phyloP scores from a whole-genome alignment of 1,284 basidiomycete species.

The Tylopilus sp. region DNA sequence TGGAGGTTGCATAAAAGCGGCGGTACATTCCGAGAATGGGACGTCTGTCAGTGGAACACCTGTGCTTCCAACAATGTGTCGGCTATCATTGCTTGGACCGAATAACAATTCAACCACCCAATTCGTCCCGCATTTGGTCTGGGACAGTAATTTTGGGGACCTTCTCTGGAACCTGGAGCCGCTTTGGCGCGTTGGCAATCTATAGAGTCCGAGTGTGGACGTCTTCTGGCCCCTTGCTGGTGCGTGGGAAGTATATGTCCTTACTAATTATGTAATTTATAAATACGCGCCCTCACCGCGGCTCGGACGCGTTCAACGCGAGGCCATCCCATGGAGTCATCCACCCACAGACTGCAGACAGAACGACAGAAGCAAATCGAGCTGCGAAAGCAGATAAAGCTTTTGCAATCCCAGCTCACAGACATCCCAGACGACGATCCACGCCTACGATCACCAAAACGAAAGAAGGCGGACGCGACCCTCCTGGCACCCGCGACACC shows the following conservation, averaged over 20 bases:
- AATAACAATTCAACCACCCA: conserved; percentile 1
- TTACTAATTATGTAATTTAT: conserved; percentile 26
- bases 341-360: conserved; percentile 24
- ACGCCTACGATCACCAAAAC: conserved; percentile 46
- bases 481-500: conserved; percentile 65
- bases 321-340: conserved; percentile 38
- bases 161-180: conserved; percentile 9
- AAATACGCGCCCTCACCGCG: conserved; percentile 19
- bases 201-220: conserved; percentile 14
- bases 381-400: conserved; percentile 44
- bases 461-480: conserved; percentile 43
- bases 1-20: conserved; percentile 27
- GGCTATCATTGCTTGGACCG: conserved; percentile 9
- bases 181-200: conserved; percentile 3
- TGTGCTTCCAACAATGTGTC: conserved; percentile 11
- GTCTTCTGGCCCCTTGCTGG: not conserved
- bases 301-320: conserved; percentile 17
- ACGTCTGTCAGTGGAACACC: conserved; percentile 11
- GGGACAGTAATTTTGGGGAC: conserved; percentile 7
- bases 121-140: conserved; percentile 1
- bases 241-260: conserved; percentile 15
- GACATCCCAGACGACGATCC: conserved; percentile 30
- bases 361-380: conserved; percentile 38
- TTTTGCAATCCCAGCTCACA: conserved; percentile 44
- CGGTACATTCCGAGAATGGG: conserved; percentile 36